A percentile compares a stretch with the other conserved stretches of the same genome.
Evolutionary conservation across 768 basidiomycete species (phyloP).

Genomic region (Boletus sp.): DNA sequence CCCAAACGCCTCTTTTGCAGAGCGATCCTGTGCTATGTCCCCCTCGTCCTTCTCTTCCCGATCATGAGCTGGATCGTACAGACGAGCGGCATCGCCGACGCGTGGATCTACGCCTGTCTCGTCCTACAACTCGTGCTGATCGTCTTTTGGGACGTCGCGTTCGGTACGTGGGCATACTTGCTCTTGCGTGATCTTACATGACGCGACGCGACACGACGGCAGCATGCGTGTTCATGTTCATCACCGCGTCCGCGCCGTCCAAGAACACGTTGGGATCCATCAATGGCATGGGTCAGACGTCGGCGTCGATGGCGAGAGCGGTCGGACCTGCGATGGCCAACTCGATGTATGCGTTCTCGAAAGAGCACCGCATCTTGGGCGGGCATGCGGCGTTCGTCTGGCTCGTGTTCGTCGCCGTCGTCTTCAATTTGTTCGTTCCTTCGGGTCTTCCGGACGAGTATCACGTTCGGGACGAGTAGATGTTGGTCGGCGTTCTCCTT

Average conservation of each 20-base stretch:
- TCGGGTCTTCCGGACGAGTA: constrained; percentile 40
- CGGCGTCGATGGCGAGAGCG: constrained; percentile 43
- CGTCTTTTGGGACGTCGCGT: constrained; percentile 51
- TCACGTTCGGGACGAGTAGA: constrained; percentile 33
- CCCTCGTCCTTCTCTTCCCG: constrained; percentile 29
- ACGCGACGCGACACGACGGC: not conserved
- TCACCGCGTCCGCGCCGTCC: constrained; percentile 58
- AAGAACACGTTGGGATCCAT: constrained; percentile 56
- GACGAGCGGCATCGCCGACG: constrained; percentile 46
- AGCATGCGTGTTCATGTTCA: constrained; percentile 70
- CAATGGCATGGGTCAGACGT: constrained; percentile 55
- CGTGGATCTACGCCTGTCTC: constrained; percentile 46
- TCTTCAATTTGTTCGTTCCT: constrained; percentile 27
- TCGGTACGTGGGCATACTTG: constrained; percentile 41
- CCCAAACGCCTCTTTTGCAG: constrained; percentile 32
- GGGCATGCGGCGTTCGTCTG: too few relatives aligned
- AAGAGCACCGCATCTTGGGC: too few relatives aligned
- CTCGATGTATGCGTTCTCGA: too few relatives aligned
- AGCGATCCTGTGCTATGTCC: constrained; percentile 22
- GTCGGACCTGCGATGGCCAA: constrained; percentile 34
- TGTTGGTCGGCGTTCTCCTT: too few relatives aligned
- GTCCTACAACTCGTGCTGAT: constrained; percentile 46
- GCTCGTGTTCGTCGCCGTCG: too few relatives aligned
- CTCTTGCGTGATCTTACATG: too few relatives aligned
- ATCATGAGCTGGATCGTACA: constrained; percentile 38